These are phyloP conservation scores for Colletotrichum sp. DNA, from an alignment of 2,329 filamentous ascomycete genomes.

Conservation along the genomic window DNA sequence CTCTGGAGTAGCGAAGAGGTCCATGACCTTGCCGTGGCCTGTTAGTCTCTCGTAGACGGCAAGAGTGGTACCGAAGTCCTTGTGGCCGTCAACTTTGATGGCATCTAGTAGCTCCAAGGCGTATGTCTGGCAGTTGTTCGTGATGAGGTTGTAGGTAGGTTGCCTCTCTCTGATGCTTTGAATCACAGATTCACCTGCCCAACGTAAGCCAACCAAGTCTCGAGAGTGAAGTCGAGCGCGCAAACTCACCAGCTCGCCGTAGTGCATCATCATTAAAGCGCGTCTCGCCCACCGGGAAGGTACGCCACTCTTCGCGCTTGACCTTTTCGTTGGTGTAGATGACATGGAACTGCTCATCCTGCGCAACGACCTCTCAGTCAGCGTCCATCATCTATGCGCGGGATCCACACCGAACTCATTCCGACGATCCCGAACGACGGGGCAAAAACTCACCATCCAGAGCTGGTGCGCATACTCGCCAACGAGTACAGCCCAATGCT, in stretches of 20 bases:
- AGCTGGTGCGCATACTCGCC: constrained; percentile 60
- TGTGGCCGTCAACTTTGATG: constrained; percentile 54
- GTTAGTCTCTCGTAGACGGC: constrained; percentile 57
- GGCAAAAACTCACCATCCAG: constrained; percentile 55
- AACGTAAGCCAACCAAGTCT: background rate
- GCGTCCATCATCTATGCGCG: background rate
- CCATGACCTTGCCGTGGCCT: constrained; percentile 53
- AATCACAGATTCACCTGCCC: constrained; percentile 55
- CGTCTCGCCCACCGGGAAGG: constrained; percentile 56
- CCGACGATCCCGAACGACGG: background rate
- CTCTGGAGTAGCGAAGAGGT: constrained; percentile 49
- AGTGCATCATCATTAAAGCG: constrained; percentile 60
- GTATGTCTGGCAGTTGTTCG: constrained; percentile 66
- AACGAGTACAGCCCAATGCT: constrained; percentile 65
- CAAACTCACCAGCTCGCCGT: constrained; percentile 47
- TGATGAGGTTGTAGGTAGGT: constrained; percentile 62
- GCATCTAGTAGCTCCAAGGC: constrained; percentile 57
- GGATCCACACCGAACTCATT: background rate
- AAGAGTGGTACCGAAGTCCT: constrained; percentile 58
- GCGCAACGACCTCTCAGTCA: background rate
- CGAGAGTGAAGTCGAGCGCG: background rate
- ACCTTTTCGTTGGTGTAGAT: constrained; percentile 60
- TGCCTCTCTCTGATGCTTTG: constrained; percentile 52
- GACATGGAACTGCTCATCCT: constrained; percentile 60
- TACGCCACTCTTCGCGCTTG: constrained; percentile 52